A percentile compares a stretch with the other conserved stretches of the same genome.
Evolutionary conservation across 352 stramenopile species (phyloP).

Genomic region (Globisporangium rhizosaccharum): DNA sequence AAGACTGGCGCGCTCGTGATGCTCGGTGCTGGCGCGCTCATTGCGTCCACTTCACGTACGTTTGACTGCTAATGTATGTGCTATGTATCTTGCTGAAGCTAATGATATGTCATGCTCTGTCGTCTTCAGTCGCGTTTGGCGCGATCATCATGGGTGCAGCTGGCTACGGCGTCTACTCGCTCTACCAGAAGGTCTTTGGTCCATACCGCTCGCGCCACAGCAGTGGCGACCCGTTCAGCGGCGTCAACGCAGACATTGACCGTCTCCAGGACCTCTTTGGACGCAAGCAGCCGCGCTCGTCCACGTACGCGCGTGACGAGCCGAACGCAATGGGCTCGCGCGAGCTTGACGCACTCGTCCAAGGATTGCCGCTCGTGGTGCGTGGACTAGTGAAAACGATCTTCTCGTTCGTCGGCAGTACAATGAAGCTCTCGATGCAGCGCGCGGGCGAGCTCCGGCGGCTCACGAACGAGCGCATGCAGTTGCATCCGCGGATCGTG

Average conservation of each 20-base stretch:
- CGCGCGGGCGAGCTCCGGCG: slow-evolving; percentile 49
- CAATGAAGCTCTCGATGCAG: slow-evolving; percentile 63
- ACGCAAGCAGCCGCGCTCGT: slow-evolving; percentile 13
- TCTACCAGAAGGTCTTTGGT: slow-evolving; percentile 59
- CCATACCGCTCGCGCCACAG: slow-evolving; percentile 35
- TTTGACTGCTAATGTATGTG: slow-evolving; percentile 1
- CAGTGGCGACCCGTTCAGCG: slow-evolving; percentile 29
- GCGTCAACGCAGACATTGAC: slow-evolving; percentile 45
- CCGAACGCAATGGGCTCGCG: slow-evolving; percentile 14
- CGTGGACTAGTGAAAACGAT: slow-evolving; percentile 56
- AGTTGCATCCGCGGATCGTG: slow-evolving; percentile 42
- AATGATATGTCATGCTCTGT: neutral
- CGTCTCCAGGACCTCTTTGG: slow-evolving; percentile 37
- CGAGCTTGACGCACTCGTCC: slow-evolving; percentile 49
- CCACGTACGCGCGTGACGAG: neutral
- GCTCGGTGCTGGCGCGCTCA: slow-evolving; percentile 47
- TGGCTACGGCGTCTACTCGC: slow-evolving; percentile 63
- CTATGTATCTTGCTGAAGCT: neutral
- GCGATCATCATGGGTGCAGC: slow-evolving; percentile 57
- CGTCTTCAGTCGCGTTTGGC: slow-evolving; percentile 58
- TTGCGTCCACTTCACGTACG: slow-evolving; percentile 64
- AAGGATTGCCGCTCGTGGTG: slow-evolving; percentile 56
- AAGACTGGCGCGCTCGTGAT: slow-evolving; percentile 61
- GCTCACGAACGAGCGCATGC: slow-evolving; percentile 46
- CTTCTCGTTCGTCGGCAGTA: slow-evolving; percentile 55